phyloP scores from a whole-genome alignment of 73 alveolate species.

The Blepharisma japonicum region DNA sequence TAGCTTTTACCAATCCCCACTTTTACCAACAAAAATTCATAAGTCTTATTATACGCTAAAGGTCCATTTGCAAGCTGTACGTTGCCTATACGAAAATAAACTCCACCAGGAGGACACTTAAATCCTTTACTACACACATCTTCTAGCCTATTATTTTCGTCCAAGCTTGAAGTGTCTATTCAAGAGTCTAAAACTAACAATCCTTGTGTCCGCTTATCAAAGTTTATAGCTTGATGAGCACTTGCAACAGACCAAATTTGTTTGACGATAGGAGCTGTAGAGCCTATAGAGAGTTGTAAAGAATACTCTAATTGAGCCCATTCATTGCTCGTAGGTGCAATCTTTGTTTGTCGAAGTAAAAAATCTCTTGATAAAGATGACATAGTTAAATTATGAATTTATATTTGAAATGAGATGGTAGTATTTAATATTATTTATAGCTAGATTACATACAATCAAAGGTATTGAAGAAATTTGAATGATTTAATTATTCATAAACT shows the following conservation, averaged over 20 bases:
- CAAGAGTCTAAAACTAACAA: constrained; percentile 46
- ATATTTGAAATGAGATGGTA: too few species aligned
- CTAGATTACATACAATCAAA: too few species aligned
- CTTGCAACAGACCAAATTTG: constrained; percentile 41
- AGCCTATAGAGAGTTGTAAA: constrained; percentile 35
- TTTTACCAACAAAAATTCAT: constrained; percentile 36
- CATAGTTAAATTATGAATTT: too few species aligned
- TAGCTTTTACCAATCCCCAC: constrained; percentile 54
- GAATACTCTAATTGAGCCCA: constrained; percentile 37
- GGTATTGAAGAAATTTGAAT: too few species aligned
- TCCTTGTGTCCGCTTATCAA: constrained; percentile 38
- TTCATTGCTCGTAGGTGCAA: constrained; percentile 35
- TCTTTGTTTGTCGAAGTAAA: constrained; percentile 31
- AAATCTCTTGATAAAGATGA: constrained; percentile 2
- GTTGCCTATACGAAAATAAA: constrained; percentile 45
- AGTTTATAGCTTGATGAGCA: constrained; percentile 33
- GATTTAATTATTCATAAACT: neutral
- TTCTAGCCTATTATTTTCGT: constrained; percentile 37
- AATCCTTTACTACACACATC: constrained; percentile 49
- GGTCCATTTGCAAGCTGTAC: constrained; percentile 31
- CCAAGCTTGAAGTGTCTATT: constrained; percentile 37
- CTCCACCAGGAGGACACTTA: constrained; percentile 40
- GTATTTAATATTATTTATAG: too few species aligned
- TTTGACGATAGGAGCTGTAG: constrained; percentile 39
- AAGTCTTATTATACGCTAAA: constrained; percentile 25